phyloP scores from a whole-genome alignment of 2,329 filamentous ascomycete genomes.

The Fusarium napiforme region DNA sequence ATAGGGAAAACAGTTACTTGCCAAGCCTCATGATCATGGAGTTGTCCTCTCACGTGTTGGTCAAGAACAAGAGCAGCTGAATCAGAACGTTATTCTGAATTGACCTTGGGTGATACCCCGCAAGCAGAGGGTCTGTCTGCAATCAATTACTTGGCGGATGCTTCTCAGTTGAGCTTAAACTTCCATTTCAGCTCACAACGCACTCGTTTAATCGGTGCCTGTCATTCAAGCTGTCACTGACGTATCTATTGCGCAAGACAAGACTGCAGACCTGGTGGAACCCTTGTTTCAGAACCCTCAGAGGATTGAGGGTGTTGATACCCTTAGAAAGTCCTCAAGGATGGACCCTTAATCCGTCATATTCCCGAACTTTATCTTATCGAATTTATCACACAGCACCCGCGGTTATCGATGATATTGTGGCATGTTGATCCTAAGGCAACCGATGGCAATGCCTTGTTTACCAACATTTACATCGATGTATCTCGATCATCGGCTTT shows the following conservation, averaged over 20 bases:
- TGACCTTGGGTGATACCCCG: background rate
- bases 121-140: background rate
- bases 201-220: background rate
- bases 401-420: background rate
- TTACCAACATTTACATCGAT: conserved; percentile 26
- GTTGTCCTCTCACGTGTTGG: background rate
- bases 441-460: conserved; percentile 17
- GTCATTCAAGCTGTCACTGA: background rate
- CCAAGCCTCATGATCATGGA: background rate
- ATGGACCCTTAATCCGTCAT: conserved; percentile 29
- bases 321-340: conserved; percentile 20
- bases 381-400: background rate
- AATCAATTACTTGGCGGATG: background rate
- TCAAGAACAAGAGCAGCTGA: background rate
- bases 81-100: background rate
- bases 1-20: background rate
- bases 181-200: background rate
- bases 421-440: conserved; percentile 1
- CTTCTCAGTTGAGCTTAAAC: background rate
- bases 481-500: conserved; percentile 33
- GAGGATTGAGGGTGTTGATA: conserved; percentile 18
- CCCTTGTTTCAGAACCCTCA: conserved; percentile 12
- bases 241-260: background rate
- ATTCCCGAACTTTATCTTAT: conserved; percentile 1
- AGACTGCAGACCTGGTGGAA: background rate